Evolutionary conservation across 2,329 filamentous ascomycete genomes (phyloP).

Genomic region (Penicillium sumatraense): DNA sequence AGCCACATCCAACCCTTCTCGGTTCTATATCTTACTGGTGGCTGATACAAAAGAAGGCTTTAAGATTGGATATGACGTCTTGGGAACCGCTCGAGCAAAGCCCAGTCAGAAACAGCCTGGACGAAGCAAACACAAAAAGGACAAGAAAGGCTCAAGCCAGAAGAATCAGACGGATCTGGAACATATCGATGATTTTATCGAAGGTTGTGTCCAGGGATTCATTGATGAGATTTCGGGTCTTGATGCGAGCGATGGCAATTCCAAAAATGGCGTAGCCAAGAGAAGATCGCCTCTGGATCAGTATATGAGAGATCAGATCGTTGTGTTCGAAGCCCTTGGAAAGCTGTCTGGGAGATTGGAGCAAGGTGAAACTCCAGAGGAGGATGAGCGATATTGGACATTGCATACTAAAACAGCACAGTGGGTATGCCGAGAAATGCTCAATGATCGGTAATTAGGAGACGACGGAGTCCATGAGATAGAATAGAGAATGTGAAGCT

Average conservation of each 20-base stretch:
- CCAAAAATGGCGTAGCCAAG: constrained; percentile 4
- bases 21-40: constrained; percentile 60
- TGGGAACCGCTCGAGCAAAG: constrained; percentile 32
- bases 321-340: constrained; percentile 63
- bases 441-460: constrained; percentile 24
- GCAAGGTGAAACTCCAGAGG: constrained; percentile 11
- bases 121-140: constrained; percentile 12
- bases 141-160: constrained; percentile 2
- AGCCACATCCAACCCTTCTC: constrained; percentile 48
- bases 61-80: constrained; percentile 56
- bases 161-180: constrained; percentile 9
- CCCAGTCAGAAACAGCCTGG: background rate
- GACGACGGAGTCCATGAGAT: background rate
- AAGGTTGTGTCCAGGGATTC: constrained; percentile 52
- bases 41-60: constrained; percentile 55
- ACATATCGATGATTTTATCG: constrained; percentile 47
- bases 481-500: background rate
- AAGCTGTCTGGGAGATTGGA: constrained; percentile 20
- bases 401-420: constrained; percentile 49
- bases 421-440: constrained; percentile 49
- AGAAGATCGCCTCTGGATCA: constrained; percentile 56
- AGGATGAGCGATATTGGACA: constrained; percentile 39
- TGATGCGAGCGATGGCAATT: background rate
- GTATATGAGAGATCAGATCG: constrained; percentile 62
- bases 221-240: constrained; percentile 27